A percentile compares a stretch with the other conserved stretches of the same genome.
These are phyloP conservation scores for Apostasia shenzhenica DNA, from an alignment of 106 monocot species.

Conservation along the genomic window DNA sequence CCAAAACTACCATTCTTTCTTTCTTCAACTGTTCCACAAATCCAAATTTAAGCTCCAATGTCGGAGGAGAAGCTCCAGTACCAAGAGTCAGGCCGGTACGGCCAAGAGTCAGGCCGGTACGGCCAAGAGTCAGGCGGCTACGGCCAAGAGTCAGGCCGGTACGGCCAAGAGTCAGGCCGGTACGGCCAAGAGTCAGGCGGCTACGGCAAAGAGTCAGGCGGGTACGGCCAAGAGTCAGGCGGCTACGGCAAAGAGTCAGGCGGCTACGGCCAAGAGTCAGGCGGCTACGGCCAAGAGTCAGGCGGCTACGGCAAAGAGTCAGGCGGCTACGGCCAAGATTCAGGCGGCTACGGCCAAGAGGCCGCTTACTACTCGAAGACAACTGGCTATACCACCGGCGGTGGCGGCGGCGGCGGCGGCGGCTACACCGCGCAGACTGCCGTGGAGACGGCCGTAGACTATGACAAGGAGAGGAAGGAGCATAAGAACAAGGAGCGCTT, in stretches of 20 bases:
- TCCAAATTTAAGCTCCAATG: constrained; percentile 18
- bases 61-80: constrained; percentile 39
- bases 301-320: too few relatives aligned
- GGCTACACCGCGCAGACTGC: background rate
- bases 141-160: too few relatives aligned
- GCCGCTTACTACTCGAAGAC: background rate
- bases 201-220: too few relatives aligned
- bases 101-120: background rate
- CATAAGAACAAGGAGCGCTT: constrained; percentile 59
- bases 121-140: too few relatives aligned
- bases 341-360: constrained; percentile 2
- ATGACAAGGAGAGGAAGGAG: constrained; percentile 36
- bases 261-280: background rate
- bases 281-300: background rate
- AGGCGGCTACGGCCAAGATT: background rate
- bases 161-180: too few relatives aligned
- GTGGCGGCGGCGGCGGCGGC: constrained; percentile 11
- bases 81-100: constrained; percentile 5
- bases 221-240: background rate
- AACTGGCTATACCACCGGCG: constrained; percentile 4
- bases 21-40: background rate
- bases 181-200: too few relatives aligned
- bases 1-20: background rate
- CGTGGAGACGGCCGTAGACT: constrained; percentile 4
- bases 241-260: constrained; percentile 16